A percentile compares a stretch with the other conserved stretches of the same genome.
Conservation (phyloP, 305 asterid genomes). For the Nicotiana rustica region DNA sequence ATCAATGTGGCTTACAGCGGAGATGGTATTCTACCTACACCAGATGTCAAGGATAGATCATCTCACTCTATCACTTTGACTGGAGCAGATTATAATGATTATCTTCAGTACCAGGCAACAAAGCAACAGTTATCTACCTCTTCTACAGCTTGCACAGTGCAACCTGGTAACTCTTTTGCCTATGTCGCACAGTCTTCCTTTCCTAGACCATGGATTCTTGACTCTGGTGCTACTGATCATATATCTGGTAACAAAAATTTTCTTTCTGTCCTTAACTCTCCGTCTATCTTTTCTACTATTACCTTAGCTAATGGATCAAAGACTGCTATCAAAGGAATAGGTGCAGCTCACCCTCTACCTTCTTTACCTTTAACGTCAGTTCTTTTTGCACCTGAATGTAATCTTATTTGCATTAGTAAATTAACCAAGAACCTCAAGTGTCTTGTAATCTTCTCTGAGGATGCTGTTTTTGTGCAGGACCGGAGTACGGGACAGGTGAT, state of each 20-base stretch:
- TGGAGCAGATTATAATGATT: too few relatives aligned
- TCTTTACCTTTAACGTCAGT: background rate
- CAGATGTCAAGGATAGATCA: background rate
- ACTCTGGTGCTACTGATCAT: background rate
- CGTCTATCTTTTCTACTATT: too few relatives aligned
- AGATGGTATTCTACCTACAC: background rate
- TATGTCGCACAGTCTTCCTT: background rate
- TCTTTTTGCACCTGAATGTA: background rate
- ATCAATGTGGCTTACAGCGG: background rate
- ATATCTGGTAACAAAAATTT: background rate
- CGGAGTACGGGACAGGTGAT: background rate
- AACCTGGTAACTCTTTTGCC: background rate
- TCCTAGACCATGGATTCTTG: background rate
- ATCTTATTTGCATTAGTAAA: background rate
- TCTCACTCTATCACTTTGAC: background rate
- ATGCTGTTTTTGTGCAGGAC: too few relatives aligned
- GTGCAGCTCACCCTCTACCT: background rate
- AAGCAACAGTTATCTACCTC: too few relatives aligned
- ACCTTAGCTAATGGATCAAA: background rate
- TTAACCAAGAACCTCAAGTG: background rate
- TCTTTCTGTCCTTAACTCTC: background rate
- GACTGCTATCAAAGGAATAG: background rate
- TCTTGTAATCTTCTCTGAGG: background rate
- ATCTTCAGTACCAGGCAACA: background rate
- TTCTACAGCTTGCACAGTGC: background rate